phyloP scores from a whole-genome alignment of 441 rosid species.

The Populus tomentosa region DNA sequence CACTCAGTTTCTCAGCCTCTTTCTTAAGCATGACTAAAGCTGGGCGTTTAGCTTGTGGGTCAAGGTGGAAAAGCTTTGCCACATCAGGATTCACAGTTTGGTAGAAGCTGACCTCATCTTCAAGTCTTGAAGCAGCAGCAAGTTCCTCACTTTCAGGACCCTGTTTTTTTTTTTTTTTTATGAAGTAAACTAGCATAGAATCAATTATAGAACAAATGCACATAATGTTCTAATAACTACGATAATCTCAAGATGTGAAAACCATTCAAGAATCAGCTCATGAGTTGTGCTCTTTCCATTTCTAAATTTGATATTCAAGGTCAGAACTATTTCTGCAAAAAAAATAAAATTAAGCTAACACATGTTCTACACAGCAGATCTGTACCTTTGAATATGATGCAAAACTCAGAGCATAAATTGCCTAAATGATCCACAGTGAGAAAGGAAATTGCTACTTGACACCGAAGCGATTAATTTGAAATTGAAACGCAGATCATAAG shows the following conservation, averaged over 20 bases:
- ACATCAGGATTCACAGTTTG: slow-evolving; percentile 83
- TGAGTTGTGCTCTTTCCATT: not conserved
- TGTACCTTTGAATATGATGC: not conserved
- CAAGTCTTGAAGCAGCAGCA: slow-evolving; percentile 80
- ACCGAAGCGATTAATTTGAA: not conserved
- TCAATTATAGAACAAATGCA: not conserved
- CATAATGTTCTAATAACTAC: not conserved
- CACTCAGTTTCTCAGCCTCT: slow-evolving; percentile 69
- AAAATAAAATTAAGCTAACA: not conserved
- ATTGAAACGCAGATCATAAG: not conserved
- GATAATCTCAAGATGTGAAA: not conserved
- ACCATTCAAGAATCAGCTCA: not conserved
- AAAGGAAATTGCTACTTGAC: not conserved
- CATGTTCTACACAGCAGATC: not conserved
- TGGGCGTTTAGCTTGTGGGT: slow-evolving; percentile 74
- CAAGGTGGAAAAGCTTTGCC: slow-evolving; percentile 85
- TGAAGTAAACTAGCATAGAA: not conserved
- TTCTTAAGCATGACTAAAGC: slow-evolving; percentile 71
- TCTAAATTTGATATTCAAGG: not conserved
- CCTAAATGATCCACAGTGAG: not conserved
- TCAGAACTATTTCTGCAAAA: not conserved
- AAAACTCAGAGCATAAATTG: not conserved
- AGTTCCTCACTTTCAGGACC: slow-evolving; percentile 81
- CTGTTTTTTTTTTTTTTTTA: slow-evolving; percentile 25
- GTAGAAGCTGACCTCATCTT: slow-evolving; percentile 90